These are phyloP conservation scores for Herpetospermum pedunculosum DNA, from an alignment of 306 rosid genomes.

Conservation along the genomic window DNA sequence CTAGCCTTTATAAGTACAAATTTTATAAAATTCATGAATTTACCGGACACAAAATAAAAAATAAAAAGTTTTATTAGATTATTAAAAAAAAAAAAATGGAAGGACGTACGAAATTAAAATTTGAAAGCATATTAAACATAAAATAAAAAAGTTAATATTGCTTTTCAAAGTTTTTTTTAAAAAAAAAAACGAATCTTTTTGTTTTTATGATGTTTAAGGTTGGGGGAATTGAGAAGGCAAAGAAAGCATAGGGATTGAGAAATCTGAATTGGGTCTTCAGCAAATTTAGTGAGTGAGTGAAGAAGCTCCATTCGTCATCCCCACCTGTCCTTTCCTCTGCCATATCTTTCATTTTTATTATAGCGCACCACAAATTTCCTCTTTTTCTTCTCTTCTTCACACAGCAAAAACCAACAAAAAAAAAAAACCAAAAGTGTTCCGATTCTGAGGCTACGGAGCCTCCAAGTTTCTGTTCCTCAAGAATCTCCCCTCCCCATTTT, in stretches of 20 bases:
- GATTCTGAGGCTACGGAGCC: neutral
- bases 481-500: neutral
- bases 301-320: neutral
- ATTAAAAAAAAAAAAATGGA: too few relatives aligned
- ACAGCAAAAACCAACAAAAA: neutral
- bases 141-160: too few relatives aligned
- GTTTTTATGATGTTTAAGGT: neutral
- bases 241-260: neutral
- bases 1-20: too few relatives aligned
- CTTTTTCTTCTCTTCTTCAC: neutral
- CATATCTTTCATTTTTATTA: neutral
- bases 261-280: neutral
- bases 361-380: constrained; percentile 1
- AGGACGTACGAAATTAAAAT: too few relatives aligned
- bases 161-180: too few relatives aligned
- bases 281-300: constrained; percentile 3
- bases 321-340: constrained; percentile 9
- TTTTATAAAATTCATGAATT: too few relatives aligned
- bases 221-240: neutral
- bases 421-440: too few relatives aligned
- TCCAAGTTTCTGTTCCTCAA: neutral
- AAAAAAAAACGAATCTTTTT: neutral
- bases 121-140: too few relatives aligned
- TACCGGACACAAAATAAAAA: too few relatives aligned
- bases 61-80: too few relatives aligned